Conservation (phyloP, 805 yeast species). For the Yarrowia sp. region DNA sequence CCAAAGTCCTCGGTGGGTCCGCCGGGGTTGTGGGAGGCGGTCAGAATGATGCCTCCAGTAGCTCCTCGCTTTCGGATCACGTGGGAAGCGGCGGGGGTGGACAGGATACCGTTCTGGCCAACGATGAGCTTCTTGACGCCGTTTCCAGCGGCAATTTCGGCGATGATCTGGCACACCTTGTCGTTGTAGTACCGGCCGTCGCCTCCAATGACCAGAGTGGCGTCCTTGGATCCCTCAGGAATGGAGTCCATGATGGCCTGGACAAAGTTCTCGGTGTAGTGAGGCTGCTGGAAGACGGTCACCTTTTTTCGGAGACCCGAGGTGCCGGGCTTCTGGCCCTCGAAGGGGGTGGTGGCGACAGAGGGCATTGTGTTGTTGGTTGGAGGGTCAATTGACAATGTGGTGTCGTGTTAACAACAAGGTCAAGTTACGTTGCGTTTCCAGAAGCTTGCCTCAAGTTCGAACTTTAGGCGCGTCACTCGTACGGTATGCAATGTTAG, state of each 20-base stretch:
- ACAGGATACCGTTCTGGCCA: constrained; percentile 86
- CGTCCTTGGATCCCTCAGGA: constrained; percentile 81
- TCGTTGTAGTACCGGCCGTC: constrained; percentile 94
- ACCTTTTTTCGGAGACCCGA: constrained; percentile 96
- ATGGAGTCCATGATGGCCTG: constrained; percentile 85
- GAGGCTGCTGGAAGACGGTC: constrained; percentile 73
- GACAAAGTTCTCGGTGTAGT: constrained; percentile 92
- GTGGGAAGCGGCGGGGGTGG: constrained; percentile 97
- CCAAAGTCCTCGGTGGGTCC: constrained; percentile 93
- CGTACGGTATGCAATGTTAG: constrained; percentile 32
- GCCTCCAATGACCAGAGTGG: constrained; percentile 92
- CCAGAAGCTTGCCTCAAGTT: neutral
- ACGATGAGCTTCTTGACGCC: constrained; percentile 84
- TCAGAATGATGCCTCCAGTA: constrained; percentile 94
- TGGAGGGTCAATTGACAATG: constrained; percentile 3
- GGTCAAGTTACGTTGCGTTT: constrained; percentile 21
- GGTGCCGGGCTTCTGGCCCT: constrained; percentile 97
- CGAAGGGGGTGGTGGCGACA: constrained; percentile 74
- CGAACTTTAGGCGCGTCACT: constrained; percentile 25
- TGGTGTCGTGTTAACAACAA: constrained; percentile 11
- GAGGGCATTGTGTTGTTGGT: constrained; percentile 35
- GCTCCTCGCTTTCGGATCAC: constrained; percentile 72
- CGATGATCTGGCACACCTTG: constrained; percentile 79
- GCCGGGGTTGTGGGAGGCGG: constrained; percentile 98
- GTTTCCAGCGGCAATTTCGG: constrained; percentile 86